Percentiles rank a stretch among this genome's conserved stretches.
Evolutionary conservation across 495 filamentous ascomycete species (phyloP).

Genomic region (Aspergillus haitiensis): DNA sequence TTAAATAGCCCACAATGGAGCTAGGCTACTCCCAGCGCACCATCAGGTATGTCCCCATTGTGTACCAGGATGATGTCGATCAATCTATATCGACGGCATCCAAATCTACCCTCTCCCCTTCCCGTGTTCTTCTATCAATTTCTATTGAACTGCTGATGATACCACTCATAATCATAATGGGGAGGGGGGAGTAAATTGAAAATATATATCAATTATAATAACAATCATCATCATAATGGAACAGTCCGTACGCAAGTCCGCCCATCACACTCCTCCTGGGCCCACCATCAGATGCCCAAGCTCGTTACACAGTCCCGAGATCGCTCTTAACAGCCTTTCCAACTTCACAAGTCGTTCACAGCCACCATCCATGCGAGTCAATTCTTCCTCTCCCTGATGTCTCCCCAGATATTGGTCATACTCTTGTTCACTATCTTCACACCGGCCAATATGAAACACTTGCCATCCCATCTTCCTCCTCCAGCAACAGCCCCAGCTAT

Average conservation of each 20-base stretch:
- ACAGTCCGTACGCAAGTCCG: slow-evolving; percentile 11
- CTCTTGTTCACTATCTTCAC: slow-evolving; percentile 21
- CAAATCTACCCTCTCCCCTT: not conserved
- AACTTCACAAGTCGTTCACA: slow-evolving; percentile 55
- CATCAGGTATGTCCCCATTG: not conserved
- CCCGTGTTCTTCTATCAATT: not conserved
- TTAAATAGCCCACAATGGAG: slow-evolving; percentile 2
- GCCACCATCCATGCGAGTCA: slow-evolving; percentile 52
- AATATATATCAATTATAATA: no score
- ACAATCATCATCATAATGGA: not conserved
- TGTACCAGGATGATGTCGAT: not conserved
- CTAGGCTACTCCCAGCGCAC: slow-evolving; percentile 6
- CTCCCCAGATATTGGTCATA: slow-evolving; percentile 24
- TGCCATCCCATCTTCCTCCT: not conserved
- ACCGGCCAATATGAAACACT: slow-evolving; percentile 19
- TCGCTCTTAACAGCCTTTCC: slow-evolving; percentile 15
- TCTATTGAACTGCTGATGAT: not conserved
- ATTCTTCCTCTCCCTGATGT: slow-evolving; percentile 9
- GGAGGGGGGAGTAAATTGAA: not conserved
- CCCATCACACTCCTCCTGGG: slow-evolving; percentile 14
- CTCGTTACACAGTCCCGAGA: slow-evolving; percentile 49
- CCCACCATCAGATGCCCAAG: not conserved
- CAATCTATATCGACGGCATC: no score
- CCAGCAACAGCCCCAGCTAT: not conserved
- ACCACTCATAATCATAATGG: not conserved